Base-by-base conservation (phyloP, 2,329 filamentous ascomycete species). In the Orbilia javanica region DNA sequence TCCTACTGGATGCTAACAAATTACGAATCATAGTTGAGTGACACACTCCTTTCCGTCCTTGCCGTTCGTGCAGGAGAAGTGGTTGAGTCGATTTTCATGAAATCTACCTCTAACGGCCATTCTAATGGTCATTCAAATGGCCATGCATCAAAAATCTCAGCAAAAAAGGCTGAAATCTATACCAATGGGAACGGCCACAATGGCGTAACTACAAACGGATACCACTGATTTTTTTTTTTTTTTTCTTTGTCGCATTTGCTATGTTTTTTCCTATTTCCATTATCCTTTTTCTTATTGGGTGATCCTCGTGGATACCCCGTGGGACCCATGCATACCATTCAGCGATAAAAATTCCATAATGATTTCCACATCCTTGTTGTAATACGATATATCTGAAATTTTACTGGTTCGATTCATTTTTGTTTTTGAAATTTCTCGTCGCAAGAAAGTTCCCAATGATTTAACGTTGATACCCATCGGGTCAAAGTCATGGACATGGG, bases 21-120 rank as follows among this genome's bases (percentile, higher is more conserved):
- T 65, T 13, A 27, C 7, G 53, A 31, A 44, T 3, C 63, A 67
- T 81, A 92, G 89, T 85, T 96, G 84, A 93, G 92, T 83, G 92
- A 96, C 84, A 93, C 91, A 55, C 87, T 96, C 65, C 87, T 96
- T 65, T 95, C 92, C 1, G 91, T 96, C 79, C 86, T 96, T 79
- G 89, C 92, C 5, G 89, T 90, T 27, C 86, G 93, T 68, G 91
- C 92, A 36, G 92, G 92, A 27, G 92, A 96, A 85, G 90, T 96
- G 83, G 91, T 95, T 18, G 84, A 90, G 77, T 91, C 90, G 39
- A 90, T 96, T 78, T 96, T 96, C 53, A 57, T 48, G 42, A 50
- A 68, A 29, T 57, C 29, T 68, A 39, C 53, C 29, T 46, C 60
- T 22, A 64, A 64, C 4, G 66, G 76, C 53, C 36, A 48, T 25